Base-by-base conservation (phyloP, 2,329 filamentous ascomycete species). In the Aspergillus flavus region DNA sequence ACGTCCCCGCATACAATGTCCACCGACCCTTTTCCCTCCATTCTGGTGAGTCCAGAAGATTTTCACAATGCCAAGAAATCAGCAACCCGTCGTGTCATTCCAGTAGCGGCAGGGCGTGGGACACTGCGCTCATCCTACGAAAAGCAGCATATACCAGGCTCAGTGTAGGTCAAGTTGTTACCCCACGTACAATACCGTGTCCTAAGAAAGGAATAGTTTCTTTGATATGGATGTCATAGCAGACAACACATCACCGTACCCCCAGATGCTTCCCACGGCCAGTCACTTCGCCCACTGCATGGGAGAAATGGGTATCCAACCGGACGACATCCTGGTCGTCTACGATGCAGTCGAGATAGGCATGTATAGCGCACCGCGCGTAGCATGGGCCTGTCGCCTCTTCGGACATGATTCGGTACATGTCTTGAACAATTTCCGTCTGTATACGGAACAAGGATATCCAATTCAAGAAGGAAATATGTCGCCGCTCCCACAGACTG, bases 401-500 rank as follows among this genome's bases (percentile, higher is more conserved):
- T 76, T 74, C 28, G 72, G 73, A 0, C 73, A 75, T 53, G 16
- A 39, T 3, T 55, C 59, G 6, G 72, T 74, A 14, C 68, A 75
- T 23, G 71, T 76, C 4, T 34, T 76, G 62, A 75, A 76, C 16
- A 76, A 70, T 32, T 73, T 76, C n/a, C 66, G 69, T 1, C 46
- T 41, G 1, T 76, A 75, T 30, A 61, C 70, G 3, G 34, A 62
- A 1, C n/a, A 61, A 41, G 66, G 69, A 2, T 70, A 63, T 36
- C 69, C 71, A 6, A 56, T 73, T 16, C 41, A 57, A 1, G 52
- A 41, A 2, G 68, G 66, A 7, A 45, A 65, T 28, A 21, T 65
- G 6, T 16, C 34, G 2, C 23, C 36, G 21, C 26, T 21, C 12
- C 26, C 23, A 4, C 30, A 23, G 21, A 50, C 30, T 3, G 7